These are phyloP conservation scores for Aspergillus ostianus DNA, from an alignment of 495 filamentous ascomycete genomes.

Conservation along the genomic window DNA sequence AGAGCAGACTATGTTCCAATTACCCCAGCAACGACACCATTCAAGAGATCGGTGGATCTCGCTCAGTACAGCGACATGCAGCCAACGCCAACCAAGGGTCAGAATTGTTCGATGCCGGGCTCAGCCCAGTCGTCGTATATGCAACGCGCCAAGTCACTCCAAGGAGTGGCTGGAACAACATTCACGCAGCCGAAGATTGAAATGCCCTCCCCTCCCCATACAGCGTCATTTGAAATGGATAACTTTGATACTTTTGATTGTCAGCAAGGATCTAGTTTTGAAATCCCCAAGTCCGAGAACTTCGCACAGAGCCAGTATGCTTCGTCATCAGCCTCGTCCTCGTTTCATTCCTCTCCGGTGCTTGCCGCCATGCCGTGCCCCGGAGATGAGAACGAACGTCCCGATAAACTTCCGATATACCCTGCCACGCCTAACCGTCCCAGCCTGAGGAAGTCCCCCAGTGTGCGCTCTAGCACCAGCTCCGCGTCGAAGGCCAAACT, in stretches of 20 bases:
- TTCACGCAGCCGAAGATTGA: conserved; percentile 37
- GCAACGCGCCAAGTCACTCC: conserved; percentile 48
- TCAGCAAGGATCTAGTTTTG: conserved; percentile 30
- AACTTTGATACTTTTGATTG: conserved; percentile 33
- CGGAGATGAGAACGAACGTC: conserved; percentile 23
- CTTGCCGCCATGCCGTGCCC: conserved; percentile 45
- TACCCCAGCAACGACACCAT: conserved; percentile 50
- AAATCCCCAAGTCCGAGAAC: conserved; percentile 27
- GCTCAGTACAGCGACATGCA: conserved; percentile 35
- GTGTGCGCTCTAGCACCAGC: conserved; percentile 18
- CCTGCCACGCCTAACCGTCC: conserved; percentile 26
- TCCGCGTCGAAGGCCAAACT: conserved; percentile 33
- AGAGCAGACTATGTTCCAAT: conserved; percentile 44
- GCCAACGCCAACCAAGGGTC: conserved; percentile 33
- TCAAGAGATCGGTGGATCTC: conserved; percentile 41
- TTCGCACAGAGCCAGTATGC: conserved; percentile 23
- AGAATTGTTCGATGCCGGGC: conserved; percentile 36
- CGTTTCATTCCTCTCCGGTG: conserved; percentile 48
- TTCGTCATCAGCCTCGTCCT: conserved; percentile 42
- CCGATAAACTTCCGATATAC: conserved; percentile 29
- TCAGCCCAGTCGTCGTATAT: conserved; percentile 39
- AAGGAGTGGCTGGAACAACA: conserved; percentile 38
- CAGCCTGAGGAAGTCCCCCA: conserved; percentile 15
- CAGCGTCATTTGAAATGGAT: conserved; percentile 35
- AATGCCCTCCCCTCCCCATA: conserved; percentile 51